Evolutionary conservation across 495 filamentous ascomycete genomes (phyloP).

Genomic region (Rostrohypoxylon terebratum): DNA sequence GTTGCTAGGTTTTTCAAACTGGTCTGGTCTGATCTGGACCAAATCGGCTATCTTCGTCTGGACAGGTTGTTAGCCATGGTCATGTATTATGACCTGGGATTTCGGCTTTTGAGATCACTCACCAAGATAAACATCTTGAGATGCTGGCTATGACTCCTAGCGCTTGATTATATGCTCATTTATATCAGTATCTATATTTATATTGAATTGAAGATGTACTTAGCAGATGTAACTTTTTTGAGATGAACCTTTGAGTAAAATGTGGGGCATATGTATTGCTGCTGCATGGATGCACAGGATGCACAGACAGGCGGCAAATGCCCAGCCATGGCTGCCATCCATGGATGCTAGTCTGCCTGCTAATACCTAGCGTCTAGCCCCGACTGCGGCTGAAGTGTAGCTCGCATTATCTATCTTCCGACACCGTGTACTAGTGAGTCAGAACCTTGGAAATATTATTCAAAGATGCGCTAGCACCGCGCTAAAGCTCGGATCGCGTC

Average conservation of each 20-base stretch:
- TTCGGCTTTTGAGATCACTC: slow-evolving; percentile 1
- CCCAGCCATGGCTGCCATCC: not conserved
- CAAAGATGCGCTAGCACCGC: slow-evolving; percentile 25
- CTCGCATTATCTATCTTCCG: slow-evolving; percentile 19
- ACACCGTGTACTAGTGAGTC: slow-evolving; percentile 1
- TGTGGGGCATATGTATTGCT: not conserved
- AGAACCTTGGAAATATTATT: slow-evolving; percentile 10
- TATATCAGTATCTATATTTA: too few relatives aligned
- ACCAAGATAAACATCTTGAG: slow-evolving; percentile 59
- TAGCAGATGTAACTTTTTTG: slow-evolving; percentile 3
- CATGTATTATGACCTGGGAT: not conserved
- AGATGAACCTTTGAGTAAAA: not conserved
- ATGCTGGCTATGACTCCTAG: not conserved
- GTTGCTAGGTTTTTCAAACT: slow-evolving; percentile 81
- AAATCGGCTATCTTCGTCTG: slow-evolving; percentile 84
- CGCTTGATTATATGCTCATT: not conserved
- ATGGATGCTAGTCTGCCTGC: too few relatives aligned
- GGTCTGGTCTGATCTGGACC: slow-evolving; percentile 86
- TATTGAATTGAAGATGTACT: not conserved
- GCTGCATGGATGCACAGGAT: too few relatives aligned
- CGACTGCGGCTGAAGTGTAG: slow-evolving; percentile 20
- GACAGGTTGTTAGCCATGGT: slow-evolving; percentile 3
- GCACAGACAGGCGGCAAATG: not conserved
- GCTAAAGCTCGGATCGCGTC: slow-evolving; percentile 40
- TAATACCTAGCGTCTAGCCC: not conserved